Evolutionary conservation across 2,329 filamentous ascomycete species (phyloP), one percentile per base, ranked within the genome.

Genomic region (Pestalotiopsis sp.): DNA sequence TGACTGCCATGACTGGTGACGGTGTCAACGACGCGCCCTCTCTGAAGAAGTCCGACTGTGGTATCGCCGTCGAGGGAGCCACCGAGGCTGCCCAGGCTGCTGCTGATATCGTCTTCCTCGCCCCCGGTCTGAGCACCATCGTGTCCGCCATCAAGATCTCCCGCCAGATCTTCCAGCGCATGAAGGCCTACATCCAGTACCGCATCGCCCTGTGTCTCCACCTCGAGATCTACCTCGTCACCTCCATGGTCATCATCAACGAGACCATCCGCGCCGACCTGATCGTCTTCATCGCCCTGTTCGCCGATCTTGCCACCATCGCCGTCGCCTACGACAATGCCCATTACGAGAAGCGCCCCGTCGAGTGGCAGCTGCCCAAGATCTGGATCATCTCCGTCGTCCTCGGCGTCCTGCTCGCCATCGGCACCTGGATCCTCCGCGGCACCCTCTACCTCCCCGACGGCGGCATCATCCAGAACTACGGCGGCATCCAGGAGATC

Each of bases 331-430:
- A 92, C 82, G 90, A 92, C 76, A 91, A 91, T 77, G 90, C 90
- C 66, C 88, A 91, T 81, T 92, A 88, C 76, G 90, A 92, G 76
- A 83, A 84, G 71, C 88, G 89, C 68, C 90, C 90, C 44, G 90
- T 92, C 77, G 89, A 92, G 79, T 92, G 90, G 90, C 90, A 92
- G 81, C 79, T 92, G 73, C 90, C 89, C 68, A 92, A 92, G 85
- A 92, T 92, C 78, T 92, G 89, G 90, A 85, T 92, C 73, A 92
- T 92, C 75, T 89, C 86, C 68, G 83, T 89, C 74, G 80, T 89
- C 69, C 88, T 92, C 66, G 90, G 90, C 81, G 72, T 88, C 63
- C 79, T 91, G 64, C 88, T 92, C 63, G 89, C 90, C 71, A 75
- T 87, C 68, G 89, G 82, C 71, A 92, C 90, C 75, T 92, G 90